Percentiles rank a stretch among this genome's conserved stretches.
Evolutionary conservation across 139 green algal species (phyloP).

Genomic region (Microglena sp.): DNA sequence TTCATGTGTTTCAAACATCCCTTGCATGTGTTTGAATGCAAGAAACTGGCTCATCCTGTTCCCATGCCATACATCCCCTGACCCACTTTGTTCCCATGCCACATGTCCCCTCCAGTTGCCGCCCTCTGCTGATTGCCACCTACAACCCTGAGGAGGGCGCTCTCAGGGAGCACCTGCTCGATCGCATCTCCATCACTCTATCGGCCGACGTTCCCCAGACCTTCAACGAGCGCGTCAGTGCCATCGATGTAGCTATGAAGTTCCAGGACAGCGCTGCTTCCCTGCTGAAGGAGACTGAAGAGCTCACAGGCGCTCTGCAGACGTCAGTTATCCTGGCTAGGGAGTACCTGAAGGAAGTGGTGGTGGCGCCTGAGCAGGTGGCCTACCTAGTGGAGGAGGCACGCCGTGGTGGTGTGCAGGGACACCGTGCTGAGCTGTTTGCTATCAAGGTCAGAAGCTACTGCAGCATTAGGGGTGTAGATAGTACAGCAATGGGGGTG

Average conservation of each 20-base stretch:
- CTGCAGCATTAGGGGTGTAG: too few relatives aligned
- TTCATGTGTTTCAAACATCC: too few relatives aligned
- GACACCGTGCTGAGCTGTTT: slow-evolving; percentile 95
- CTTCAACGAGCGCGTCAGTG: slow-evolving; percentile 71
- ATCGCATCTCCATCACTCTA: slow-evolving; percentile 93
- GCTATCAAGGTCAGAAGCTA: slow-evolving; percentile 58
- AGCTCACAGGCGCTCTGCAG: slow-evolving; percentile 76
- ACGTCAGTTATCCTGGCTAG: slow-evolving; percentile 79
- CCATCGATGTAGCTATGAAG: slow-evolving; percentile 61
- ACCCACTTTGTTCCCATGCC: too few relatives aligned
- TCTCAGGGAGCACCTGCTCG: slow-evolving; percentile 93
- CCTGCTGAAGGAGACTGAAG: slow-evolving; percentile 57
- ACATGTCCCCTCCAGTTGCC: slow-evolving; percentile 63
- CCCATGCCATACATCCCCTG: too few relatives aligned
- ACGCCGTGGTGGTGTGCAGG: slow-evolving; percentile 64
- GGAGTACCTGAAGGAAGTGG: slow-evolving; percentile 86
- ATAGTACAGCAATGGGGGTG: neutral
- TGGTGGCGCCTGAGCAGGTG: slow-evolving; percentile 80
- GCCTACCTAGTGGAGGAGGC: slow-evolving; percentile 91
- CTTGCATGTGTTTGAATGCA: too few relatives aligned
- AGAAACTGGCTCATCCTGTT: too few relatives aligned
- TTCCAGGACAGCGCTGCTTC: slow-evolving; percentile 50
- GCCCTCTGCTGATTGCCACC: slow-evolving; percentile 92
- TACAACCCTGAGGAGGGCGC: slow-evolving; percentile 97
- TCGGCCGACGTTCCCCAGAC: slow-evolving; percentile 65